Evolutionary conservation across 176 grass and related monocot species (phyloP).

Genomic region (Tillandsia fasciculata): DNA sequence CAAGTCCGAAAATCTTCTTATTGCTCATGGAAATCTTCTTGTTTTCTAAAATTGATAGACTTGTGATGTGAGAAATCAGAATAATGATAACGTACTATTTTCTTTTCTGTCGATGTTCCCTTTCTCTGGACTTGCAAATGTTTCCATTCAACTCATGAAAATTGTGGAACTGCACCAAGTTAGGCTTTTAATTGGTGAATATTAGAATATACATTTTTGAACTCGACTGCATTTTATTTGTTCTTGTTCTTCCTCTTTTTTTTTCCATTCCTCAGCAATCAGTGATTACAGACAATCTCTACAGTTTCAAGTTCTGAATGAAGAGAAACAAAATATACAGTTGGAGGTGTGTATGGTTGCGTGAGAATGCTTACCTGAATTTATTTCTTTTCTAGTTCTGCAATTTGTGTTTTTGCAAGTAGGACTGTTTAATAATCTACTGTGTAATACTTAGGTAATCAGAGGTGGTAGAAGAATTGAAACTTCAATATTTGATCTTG

Average conservation of each 20-base stretch:
- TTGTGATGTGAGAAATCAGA: too few species aligned
- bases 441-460: slow-evolving; percentile 43
- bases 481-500: slow-evolving; percentile 86
- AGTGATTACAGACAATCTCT: slow-evolving; percentile 97
- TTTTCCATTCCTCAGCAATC: slow-evolving; percentile 38
- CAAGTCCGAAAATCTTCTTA: too few species aligned
- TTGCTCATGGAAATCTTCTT: too few species aligned
- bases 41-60: too few species aligned
- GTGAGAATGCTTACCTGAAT: background rate
- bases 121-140: too few species aligned
- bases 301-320: slow-evolving; percentile 89
- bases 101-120: too few species aligned
- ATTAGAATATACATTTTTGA: background rate
- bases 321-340: slow-evolving; percentile 96
- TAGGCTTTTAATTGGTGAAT: too few species aligned
- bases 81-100: too few species aligned
- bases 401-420: slow-evolving; percentile 16
- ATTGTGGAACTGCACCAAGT: too few species aligned
- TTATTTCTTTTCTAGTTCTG: slow-evolving; percentile 2
- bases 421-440: slow-evolving; percentile 18
- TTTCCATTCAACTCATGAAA: too few species aligned
- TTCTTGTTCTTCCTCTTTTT: slow-evolving; percentile 9
- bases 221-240: background rate
- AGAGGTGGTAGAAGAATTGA: slow-evolving; percentile 76
- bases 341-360: slow-evolving; percentile 54